These are phyloP conservation scores for Wickerhamomyces sp. DNA, from an alignment of 1,139 yeast genomes.

Conservation along the genomic window DNA sequence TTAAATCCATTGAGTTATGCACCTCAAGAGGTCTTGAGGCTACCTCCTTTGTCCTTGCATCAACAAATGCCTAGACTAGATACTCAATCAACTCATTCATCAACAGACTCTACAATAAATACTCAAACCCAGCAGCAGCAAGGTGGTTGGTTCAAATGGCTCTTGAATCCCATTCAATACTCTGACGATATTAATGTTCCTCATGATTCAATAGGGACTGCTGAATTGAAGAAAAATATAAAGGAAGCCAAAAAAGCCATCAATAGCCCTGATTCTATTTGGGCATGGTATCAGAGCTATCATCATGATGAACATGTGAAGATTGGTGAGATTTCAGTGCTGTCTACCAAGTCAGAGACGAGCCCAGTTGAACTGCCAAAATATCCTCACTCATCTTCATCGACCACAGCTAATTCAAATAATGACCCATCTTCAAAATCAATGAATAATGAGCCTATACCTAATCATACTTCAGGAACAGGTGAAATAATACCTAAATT, in stretches of 20 bases:
- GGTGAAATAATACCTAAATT: conserved; percentile 26
- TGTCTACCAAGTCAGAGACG: conserved; percentile 36
- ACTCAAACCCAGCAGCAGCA: neutral
- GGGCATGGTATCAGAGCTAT: conserved; percentile 22
- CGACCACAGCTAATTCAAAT: conserved; percentile 23
- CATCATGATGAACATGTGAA: neutral
- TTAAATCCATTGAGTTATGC: conserved; percentile 18
- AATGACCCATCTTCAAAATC: neutral
- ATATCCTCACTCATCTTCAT: conserved; percentile 28
- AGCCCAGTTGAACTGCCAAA: conserved; percentile 36
- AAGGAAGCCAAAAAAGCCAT: conserved; percentile 18
- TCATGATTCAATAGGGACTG: conserved; percentile 11
- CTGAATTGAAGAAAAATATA: conserved; percentile 12
- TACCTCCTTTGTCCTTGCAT: neutral
- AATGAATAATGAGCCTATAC: too few relatives aligned
- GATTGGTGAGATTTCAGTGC: conserved; percentile 34
- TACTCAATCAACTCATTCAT: conserved; percentile 7
- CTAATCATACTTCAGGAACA: conserved; percentile 7
- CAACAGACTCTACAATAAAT: conserved; percentile 1
- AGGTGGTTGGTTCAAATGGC: conserved; percentile 16
- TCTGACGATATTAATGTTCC: conserved; percentile 8
- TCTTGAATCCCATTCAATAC: conserved; percentile 2
- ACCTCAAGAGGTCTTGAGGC: conserved; percentile 7
- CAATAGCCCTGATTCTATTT: conserved; percentile 13
- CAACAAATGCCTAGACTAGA: neutral